Base-by-base conservation (phyloP, 129 eudicot species). In the Scalesia atractyloides region DNA sequence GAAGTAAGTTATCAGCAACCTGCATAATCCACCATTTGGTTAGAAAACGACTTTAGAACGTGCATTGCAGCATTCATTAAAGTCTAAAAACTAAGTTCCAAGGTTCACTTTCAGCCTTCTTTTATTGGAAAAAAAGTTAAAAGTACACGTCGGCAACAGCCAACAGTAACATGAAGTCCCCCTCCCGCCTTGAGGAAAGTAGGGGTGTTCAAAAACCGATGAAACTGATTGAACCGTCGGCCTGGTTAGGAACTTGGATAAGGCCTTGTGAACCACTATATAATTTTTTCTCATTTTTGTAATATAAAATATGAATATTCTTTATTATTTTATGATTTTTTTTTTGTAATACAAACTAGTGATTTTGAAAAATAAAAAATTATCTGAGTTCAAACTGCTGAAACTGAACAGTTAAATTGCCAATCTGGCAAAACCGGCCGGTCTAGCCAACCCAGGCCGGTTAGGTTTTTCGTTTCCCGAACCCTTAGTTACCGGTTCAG, bases 21-120 rank as follows among this genome's bases (percentile, higher is more conserved):
- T 18, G 75, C 53, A 36, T 54, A 60, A 60, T 63, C 68, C 48
- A 15, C 66, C 48, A n/a, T 63, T 62, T 36, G 67, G 67, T 33
- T 14, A 30, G 47, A 15, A 34, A 19, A 62, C 13, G 48, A 34
- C 67, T 34, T 34, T 34, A 62, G 3, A 62, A 19, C 0, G 5
- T 33, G 67, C 24, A 36, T 33, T 62, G 48, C 44, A 62, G 5
- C 47, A 33, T 61, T 33, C 43, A 33, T 33, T 20, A 4, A 62
- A 62, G 67, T 36, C 48, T 7, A 33, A 9, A 15, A 36, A 33
- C 48, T 34, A 33, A 34, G 26, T n/a, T 62, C 67, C 5, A 15
- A 59, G 18, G 43, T 30, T 59, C 18, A 36, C 47, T 14, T 61
- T 33, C 67, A 16, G 36, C 22, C 7, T 36, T 62, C 14, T 15